phyloP scores from a whole-genome alignment of 805 yeast species.

The Lipomyces yamadae region DNA sequence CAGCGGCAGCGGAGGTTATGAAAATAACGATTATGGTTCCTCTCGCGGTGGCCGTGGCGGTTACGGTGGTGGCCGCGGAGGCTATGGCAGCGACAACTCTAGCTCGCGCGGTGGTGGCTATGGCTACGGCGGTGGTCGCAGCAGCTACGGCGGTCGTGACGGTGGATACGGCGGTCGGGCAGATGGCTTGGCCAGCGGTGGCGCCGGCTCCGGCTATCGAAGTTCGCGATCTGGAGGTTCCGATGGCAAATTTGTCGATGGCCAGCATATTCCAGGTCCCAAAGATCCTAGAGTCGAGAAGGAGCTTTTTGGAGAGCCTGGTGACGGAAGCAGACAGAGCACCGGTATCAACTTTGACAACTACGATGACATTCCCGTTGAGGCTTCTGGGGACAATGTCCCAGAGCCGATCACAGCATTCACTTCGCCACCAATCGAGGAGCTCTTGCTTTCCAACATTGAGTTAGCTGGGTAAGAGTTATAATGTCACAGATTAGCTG shows the following conservation, averaged over 20 bases:
- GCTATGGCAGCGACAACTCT: conserved; percentile 34
- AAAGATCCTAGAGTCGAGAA: conserved; percentile 70
- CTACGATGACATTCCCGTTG: conserved; percentile 98
- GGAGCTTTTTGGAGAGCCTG: conserved; percentile 81
- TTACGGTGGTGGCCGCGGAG: conserved; percentile 31
- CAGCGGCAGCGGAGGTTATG: neutral
- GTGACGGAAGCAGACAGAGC: conserved; percentile 74
- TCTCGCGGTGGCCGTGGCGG: conserved; percentile 21
- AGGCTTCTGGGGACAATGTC: conserved; percentile 91
- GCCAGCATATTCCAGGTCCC: conserved; percentile 83
- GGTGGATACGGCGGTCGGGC: conserved; percentile 40
- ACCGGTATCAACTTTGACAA: conserved; percentile 98
- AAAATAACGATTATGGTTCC: neutral
- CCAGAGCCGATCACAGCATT: conserved; percentile 92
- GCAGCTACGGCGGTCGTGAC: conserved; percentile 33
- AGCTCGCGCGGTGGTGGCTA: conserved; percentile 26
- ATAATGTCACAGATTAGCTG: neutral
- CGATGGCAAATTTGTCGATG: conserved; percentile 84
- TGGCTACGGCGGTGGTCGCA: conserved; percentile 26
- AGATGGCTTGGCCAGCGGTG: conserved; percentile 35
- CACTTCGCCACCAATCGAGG: conserved; percentile 90
- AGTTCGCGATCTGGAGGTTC: conserved; percentile 45
- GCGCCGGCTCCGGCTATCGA: conserved; percentile 44
- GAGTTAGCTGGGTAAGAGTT: conserved; percentile 64
- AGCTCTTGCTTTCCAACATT: conserved; percentile 83